These are phyloP conservation scores for Cronartium quercuum DNA, from an alignment of 1,284 basidiomycete species.

Conservation along the genomic window DNA sequence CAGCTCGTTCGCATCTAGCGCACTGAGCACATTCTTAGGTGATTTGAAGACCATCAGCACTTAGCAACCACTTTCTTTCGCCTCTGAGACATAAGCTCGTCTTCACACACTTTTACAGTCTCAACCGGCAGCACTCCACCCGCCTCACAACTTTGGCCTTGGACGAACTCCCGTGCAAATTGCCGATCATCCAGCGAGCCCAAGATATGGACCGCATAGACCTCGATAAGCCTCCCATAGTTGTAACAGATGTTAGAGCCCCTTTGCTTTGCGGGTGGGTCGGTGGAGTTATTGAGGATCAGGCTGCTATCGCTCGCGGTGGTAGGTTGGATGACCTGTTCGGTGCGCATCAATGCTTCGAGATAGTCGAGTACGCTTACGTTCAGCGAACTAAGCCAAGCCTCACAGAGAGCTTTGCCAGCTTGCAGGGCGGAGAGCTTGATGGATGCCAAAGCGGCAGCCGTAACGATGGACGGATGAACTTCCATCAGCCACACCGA, in stretches of 20 bases:
- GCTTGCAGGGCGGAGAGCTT: neutral
- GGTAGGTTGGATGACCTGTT: neutral
- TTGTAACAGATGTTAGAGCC: neutral
- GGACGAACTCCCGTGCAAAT: neutral
- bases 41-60: too few relatives aligned
- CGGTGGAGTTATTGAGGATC: neutral
- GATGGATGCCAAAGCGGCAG: slow-evolving; percentile 2
- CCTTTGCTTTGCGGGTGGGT: neutral
- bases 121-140: neutral
- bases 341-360: neutral
- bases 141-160: neutral
- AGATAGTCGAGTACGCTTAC: neutral
- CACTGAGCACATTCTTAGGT: neutral
- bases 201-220: slow-evolving; percentile 15
- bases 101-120: neutral
- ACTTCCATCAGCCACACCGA: neutral
- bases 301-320: neutral
- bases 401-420: neutral
- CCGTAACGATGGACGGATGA: slow-evolving; percentile 25
- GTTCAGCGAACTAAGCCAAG: slow-evolving; percentile 2
- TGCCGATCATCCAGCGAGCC: neutral
- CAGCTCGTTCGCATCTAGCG: neutral
- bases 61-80: neutral
- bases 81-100: neutral
- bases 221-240: slow-evolving; percentile 5